A percentile compares a stretch with the other conserved stretches of the same genome.
Conservation (phyloP, 2,329 filamentous ascomycete genomes). For the Pseudogymnoascus sp. region DNA sequence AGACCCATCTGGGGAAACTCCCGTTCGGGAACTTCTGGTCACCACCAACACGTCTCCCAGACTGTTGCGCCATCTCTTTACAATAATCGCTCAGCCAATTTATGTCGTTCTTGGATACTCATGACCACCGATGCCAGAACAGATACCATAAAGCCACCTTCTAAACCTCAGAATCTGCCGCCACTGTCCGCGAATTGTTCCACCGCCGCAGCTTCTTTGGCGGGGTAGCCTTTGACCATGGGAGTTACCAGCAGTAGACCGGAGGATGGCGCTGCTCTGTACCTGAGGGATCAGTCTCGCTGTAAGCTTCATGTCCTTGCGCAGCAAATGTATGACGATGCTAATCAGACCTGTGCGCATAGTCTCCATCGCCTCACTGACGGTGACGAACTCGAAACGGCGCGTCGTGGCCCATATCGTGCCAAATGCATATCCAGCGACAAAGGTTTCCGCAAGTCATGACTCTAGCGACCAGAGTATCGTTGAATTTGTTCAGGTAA, state of each 20-base stretch:
- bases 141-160: background rate
- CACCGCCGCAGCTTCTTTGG: constrained; percentile 14
- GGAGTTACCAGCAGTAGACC: constrained; percentile 84
- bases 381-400: constrained; percentile 70
- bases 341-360: constrained; percentile 16
- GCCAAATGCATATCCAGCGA: constrained; percentile 83
- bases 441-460: constrained; percentile 64
- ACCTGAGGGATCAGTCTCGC: constrained; percentile 84
- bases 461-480: constrained; percentile 65
- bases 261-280: constrained; percentile 73
- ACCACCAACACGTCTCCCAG: constrained; percentile 7
- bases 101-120: constrained; percentile 6
- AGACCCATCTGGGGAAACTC: constrained; percentile 5
- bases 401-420: constrained; percentile 68
- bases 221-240: constrained; percentile 48
- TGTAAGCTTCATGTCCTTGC: constrained; percentile 50
- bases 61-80: background rate
- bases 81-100: background rate
- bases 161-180: background rate
- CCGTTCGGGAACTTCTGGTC: constrained; percentile 3
- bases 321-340: background rate
- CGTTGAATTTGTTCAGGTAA: constrained; percentile 87
- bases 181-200: background rate
- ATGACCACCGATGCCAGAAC: constrained; percentile 5
- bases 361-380: constrained; percentile 84